Conservation (phyloP, 768 basidiomycete genomes). For the Cantharellus cinnabarinus region DNA sequence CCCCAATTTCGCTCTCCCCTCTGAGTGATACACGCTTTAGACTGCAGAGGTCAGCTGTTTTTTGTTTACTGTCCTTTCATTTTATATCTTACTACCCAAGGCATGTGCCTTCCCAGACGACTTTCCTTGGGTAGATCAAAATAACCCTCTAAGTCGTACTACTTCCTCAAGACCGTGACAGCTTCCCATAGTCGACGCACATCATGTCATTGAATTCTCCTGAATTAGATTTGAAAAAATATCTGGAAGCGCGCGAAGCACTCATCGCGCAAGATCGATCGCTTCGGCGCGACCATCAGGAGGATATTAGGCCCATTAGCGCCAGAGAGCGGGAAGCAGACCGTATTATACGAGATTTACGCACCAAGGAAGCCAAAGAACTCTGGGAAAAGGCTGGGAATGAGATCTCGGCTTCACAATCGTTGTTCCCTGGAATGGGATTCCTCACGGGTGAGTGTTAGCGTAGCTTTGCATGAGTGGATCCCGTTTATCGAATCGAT, state of each 20-base stretch:
- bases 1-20: no score
- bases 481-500: background rate
- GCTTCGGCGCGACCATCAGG: constrained; percentile 27
- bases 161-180: no score
- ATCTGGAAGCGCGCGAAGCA: constrained; percentile 10
- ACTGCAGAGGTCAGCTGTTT: no score
- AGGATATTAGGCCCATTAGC: constrained; percentile 15
- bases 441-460: constrained; percentile 39
- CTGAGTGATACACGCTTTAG: no score
- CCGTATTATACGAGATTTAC: constrained; percentile 31
- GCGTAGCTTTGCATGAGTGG: background rate
- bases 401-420: background rate
- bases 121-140: no score
- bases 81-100: no score
- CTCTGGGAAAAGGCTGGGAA: constrained; percentile 39
- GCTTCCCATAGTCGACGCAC: no score
- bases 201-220: no score
- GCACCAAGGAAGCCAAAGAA: constrained; percentile 29
- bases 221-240: background rate
- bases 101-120: no score
- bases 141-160: no score
- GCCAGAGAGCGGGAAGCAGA: constrained; percentile 34
- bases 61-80: no score
- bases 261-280: constrained; percentile 26
- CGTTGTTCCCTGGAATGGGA: constrained; percentile 55